Base-by-base conservation (phyloP, 805 yeast species). In the Citeromyces nyonsensis region DNA sequence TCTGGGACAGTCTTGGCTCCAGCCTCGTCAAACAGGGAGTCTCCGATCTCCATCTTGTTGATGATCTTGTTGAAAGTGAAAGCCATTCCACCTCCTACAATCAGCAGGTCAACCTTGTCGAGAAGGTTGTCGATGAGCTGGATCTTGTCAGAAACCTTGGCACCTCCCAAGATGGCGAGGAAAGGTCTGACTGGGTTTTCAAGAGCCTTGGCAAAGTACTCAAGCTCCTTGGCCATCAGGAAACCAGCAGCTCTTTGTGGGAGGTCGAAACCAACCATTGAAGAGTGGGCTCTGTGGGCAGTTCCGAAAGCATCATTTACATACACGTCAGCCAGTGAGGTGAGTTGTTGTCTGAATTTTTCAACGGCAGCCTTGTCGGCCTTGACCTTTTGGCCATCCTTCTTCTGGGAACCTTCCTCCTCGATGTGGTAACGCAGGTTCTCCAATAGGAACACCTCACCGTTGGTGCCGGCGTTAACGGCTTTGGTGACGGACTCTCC, bases 21-120 rank as follows among this genome's bases (percentile, higher is more conserved):
- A 42, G 77, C 95, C 51, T 71, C 77, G 58, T 91, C 98, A 63
- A 54, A 91, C 54, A 91, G 69, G 26, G 98, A 91, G 60, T 77
- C 66, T 61, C 98, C 98, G 48, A 91, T 91, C 43, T 75, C 60
- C 64, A 84, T 73, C 57, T 71, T 68, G 61, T 84, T 81, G 42
- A 84, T 54, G 34, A 88, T 80, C 73, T 91, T 91, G 74, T 82
- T 84, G 77, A 91, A 91, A 50, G 98, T 91, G 80, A 88, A 91
- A 40, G 98, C 91, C 98, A 91, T 91, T 67, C 98, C 98, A 68
- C 98, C 98, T 59, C 98, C 97, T 52, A 91, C 76, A 64, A 91
- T 84, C 58, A 91, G 70, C 42, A 77, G 63, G 64, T 91, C 80
- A 52, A 91, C 97, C 75, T 91, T 91, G 71, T 88, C 91, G 53